Evolutionary conservation across 2,329 filamentous ascomycete species (phyloP).

Genomic region (Colletotrichum graminicola): DNA sequence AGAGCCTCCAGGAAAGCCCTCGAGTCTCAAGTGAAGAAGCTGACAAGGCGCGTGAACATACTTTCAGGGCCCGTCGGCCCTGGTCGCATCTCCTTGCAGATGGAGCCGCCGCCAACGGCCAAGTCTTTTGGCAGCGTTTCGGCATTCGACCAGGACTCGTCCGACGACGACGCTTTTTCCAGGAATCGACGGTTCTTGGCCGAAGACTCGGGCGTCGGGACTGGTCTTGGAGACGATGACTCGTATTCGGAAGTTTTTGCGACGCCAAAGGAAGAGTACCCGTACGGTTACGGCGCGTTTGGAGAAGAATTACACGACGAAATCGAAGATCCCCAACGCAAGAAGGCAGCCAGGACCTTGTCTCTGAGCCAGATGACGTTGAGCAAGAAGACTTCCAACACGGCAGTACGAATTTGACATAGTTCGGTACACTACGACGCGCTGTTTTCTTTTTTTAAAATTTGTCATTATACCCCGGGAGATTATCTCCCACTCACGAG

Average conservation of each 20-base stretch:
- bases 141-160: slow-evolving; percentile 59
- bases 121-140: slow-evolving; percentile 55
- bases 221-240: slow-evolving; percentile 54
- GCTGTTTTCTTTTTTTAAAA: slow-evolving; percentile 34
- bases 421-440: slow-evolving; percentile 35
- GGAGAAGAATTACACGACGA: slow-evolving; percentile 57
- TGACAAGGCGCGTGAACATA: slow-evolving; percentile 63
- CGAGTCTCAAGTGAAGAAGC: slow-evolving; percentile 67
- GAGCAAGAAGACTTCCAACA: slow-evolving; percentile 48
- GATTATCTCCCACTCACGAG: slow-evolving; percentile 29
- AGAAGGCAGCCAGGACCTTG: slow-evolving; percentile 72
- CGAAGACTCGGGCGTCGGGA: slow-evolving; percentile 54
- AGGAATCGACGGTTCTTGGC: slow-evolving; percentile 38
- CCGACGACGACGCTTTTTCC: slow-evolving; percentile 48
- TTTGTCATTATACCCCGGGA: slow-evolving; percentile 42
- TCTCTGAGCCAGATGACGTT: slow-evolving; percentile 72
- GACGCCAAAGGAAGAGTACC: slow-evolving; percentile 63
- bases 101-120: slow-evolving; percentile 51
- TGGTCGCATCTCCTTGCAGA: slow-evolving; percentile 42
- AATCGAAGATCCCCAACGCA: slow-evolving; percentile 55
- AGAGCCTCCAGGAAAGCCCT: slow-evolving; percentile 67
- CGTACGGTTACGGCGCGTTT: slow-evolving; percentile 52
- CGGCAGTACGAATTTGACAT: slow-evolving; percentile 26
- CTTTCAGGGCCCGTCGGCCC: slow-evolving; percentile 50
- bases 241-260: slow-evolving; percentile 63